Conservation (phyloP, 805 yeast genomes). For the Candida nonsorbophila region DNA sequence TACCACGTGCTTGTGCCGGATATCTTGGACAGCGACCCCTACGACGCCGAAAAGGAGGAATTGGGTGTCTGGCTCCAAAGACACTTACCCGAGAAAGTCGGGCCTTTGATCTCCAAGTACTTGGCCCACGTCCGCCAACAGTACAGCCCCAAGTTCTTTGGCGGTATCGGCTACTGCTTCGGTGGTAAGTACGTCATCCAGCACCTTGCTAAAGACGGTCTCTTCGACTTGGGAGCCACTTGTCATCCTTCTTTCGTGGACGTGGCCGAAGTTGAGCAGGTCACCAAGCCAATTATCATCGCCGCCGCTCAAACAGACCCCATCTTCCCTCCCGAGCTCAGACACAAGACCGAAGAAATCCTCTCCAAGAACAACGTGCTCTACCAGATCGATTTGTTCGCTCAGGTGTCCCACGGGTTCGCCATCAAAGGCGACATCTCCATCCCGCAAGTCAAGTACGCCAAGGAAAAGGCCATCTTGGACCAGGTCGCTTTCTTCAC, state of each 20-base stretch:
- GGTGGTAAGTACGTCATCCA: slow-evolving; percentile 72
- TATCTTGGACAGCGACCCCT: slow-evolving; percentile 49
- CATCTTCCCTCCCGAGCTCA: slow-evolving; percentile 58
- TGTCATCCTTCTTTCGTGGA: slow-evolving; percentile 82
- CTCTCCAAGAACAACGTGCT: slow-evolving; percentile 41
- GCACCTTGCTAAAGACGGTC: slow-evolving; percentile 36
- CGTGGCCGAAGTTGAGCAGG: slow-evolving; percentile 56
- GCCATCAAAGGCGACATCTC: slow-evolving; percentile 71
- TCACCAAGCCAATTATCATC: slow-evolving; percentile 57
- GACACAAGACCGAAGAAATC: slow-evolving; percentile 55
- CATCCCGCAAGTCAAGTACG: slow-evolving; percentile 50
- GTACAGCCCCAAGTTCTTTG: slow-evolving; percentile 28
- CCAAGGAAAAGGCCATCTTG: slow-evolving; percentile 58
- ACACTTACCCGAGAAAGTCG: slow-evolving; percentile 48
- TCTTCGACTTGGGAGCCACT: slow-evolving; percentile 48
- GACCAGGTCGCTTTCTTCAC: slow-evolving; percentile 34
- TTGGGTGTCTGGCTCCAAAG: slow-evolving; percentile 44
- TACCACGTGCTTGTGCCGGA: slow-evolving; percentile 76
- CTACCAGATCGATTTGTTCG: slow-evolving; percentile 57
- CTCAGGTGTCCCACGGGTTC: slow-evolving; percentile 72
- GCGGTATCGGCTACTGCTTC: slow-evolving; percentile 73
- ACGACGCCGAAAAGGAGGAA: slow-evolving; percentile 8
- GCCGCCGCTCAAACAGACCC: slow-evolving; percentile 71
- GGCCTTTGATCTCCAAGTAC: slow-evolving; percentile 45
- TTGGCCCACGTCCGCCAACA: slow-evolving; percentile 39